phyloP scores from a whole-genome alignment of 2,329 filamentous ascomycete genomes.

The Fusarium pseudoanthophilum region DNA sequence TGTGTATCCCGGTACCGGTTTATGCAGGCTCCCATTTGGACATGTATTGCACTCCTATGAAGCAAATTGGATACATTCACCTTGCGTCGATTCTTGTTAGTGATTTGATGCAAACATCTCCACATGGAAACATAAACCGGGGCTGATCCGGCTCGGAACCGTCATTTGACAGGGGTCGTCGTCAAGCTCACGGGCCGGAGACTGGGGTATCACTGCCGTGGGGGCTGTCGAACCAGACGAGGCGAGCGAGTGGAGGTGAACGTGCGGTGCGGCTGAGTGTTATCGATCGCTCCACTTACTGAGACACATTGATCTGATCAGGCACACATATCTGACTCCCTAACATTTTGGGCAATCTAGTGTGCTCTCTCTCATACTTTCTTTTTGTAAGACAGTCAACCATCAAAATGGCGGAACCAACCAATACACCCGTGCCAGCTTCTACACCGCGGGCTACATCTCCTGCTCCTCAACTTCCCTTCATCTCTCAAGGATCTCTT shows the following conservation, averaged over 20 bases:
- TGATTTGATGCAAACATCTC: not conserved
- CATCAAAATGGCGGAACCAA: constrained; percentile 57
- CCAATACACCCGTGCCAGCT: constrained; percentile 58
- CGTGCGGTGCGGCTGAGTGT: constrained; percentile 17
- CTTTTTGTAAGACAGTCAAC: not conserved
- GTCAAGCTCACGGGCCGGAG: constrained; percentile 20
- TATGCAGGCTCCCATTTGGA: constrained; percentile 12
- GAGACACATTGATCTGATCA: constrained; percentile 18
- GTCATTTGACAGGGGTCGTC: constrained; percentile 21
- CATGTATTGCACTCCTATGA: not conserved
- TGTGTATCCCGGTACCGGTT: constrained; percentile 25
- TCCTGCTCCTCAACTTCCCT: constrained; percentile 46
- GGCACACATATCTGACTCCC: constrained; percentile 8
- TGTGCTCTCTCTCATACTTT: not conserved
- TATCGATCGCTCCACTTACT: constrained; percentile 28
- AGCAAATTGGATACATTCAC: not conserved
- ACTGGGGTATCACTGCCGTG: constrained; percentile 10
- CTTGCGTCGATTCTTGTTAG: not conserved
- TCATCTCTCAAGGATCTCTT: constrained; percentile 41
- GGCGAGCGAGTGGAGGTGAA: constrained; percentile 17
- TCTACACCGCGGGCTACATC: constrained; percentile 58
- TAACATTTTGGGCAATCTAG: not conserved
- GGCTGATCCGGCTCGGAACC: constrained; percentile 15
- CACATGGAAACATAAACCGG: constrained; percentile 4
- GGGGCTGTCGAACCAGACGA: constrained; percentile 11